Evolutionary conservation across 129 eudicot species (phyloP).

Genomic region (Flaveria ramosissima): DNA sequence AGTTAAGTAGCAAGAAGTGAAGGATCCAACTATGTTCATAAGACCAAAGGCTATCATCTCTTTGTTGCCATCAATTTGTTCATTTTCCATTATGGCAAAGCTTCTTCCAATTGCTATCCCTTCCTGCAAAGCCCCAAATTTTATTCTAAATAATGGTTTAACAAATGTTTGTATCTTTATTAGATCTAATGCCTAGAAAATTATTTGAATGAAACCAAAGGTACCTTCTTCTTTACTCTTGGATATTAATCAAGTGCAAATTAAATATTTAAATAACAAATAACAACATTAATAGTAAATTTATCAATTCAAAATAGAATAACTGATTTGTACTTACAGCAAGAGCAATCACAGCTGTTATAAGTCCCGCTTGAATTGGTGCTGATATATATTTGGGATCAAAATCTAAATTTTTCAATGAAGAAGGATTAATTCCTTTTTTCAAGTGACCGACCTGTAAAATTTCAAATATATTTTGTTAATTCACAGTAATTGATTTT

Average conservation of each 20-base stretch:
- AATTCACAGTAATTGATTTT: neutral
- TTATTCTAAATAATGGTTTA: neutral
- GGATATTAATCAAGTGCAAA: no score
- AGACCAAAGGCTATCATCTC: slow-evolving; percentile 98
- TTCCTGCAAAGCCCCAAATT: slow-evolving; percentile 53
- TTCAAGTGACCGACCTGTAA: slow-evolving; percentile 69
- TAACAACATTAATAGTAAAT: neutral
- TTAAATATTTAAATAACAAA: neutral
- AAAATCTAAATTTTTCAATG: slow-evolving; percentile 52
- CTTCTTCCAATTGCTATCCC: slow-evolving; percentile 98
- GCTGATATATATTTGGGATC: slow-evolving; percentile 62
- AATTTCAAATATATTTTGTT: slow-evolving; percentile 8
- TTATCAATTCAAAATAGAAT: neutral
- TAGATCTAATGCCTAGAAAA: no score
- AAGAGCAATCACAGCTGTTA: slow-evolving; percentile 76
- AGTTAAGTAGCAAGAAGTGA: slow-evolving; percentile 92
- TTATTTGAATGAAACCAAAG: neutral
- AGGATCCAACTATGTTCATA: slow-evolving; percentile 94
- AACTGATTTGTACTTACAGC: slow-evolving; percentile 53
- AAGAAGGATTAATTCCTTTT: slow-evolving; percentile 73
- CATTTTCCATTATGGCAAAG: slow-evolving; percentile 76
- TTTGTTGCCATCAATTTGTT: slow-evolving; percentile 88
- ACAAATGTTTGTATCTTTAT: neutral
- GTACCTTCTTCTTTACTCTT: neutral
- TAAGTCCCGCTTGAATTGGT: slow-evolving; percentile 70